A percentile compares a stretch with the other conserved stretches of the same genome.
phyloP scores from a whole-genome alignment of 352 stramenopile genomes.

The Globisporangium megalacanthum region DNA sequence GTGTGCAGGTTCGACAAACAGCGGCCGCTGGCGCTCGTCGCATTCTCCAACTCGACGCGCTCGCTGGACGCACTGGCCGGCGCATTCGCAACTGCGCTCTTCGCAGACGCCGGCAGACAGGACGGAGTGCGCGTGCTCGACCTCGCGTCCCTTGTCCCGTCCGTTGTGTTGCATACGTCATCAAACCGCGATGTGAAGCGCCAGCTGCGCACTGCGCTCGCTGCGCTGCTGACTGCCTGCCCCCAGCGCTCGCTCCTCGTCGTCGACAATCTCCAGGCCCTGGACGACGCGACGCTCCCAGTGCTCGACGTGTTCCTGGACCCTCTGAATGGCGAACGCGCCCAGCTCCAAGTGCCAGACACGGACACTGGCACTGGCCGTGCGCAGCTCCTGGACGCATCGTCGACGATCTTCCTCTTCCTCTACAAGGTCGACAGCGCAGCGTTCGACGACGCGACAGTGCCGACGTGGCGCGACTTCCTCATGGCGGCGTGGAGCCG shows the following conservation, averaged over 20 bases:
- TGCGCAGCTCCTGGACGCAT: slow-evolving; percentile 40
- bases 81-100: slow-evolving; percentile 8
- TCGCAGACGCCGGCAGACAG: background rate
- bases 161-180: slow-evolving; percentile 9
- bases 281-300: slow-evolving; percentile 40
- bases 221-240: slow-evolving; percentile 27
- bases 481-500: slow-evolving; percentile 47
- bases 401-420: slow-evolving; percentile 56
- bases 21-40: slow-evolving; percentile 41
- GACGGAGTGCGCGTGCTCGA: slow-evolving; percentile 17
- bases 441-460: background rate
- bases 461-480: slow-evolving; percentile 42
- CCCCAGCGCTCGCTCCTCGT: slow-evolving; percentile 48
- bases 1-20: slow-evolving; percentile 28
- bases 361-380: slow-evolving; percentile 8
- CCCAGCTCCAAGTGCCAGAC: slow-evolving; percentile 42
- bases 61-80: slow-evolving; percentile 8
- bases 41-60: slow-evolving; percentile 44
- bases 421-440: slow-evolving; percentile 30
- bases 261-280: slow-evolving; percentile 38
- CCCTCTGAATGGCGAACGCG: slow-evolving; percentile 59
- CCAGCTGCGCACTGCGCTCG: slow-evolving; percentile 31
- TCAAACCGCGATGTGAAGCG: slow-evolving; percentile 50
- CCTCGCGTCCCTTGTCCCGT: slow-evolving; percentile 19
- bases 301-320: slow-evolving; percentile 68